Evolutionary conservation across 352 stramenopile genomes (phyloP), one percentile per base, ranked within the genome.

Genomic region (Pythium sp.): DNA sequence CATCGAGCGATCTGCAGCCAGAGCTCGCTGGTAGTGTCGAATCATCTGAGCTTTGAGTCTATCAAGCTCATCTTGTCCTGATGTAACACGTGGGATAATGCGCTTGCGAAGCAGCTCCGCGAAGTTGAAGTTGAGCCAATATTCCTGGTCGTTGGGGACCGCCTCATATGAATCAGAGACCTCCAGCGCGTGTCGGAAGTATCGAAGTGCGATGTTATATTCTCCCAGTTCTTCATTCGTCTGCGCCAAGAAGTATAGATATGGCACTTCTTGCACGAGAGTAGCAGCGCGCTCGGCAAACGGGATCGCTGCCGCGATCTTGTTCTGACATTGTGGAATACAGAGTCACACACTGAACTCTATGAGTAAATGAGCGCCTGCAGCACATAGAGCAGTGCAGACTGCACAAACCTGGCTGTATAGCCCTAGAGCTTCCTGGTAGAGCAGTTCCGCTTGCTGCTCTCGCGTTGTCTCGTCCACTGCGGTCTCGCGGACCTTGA

Each of bases 81-180:
- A 2, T 20, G 9, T 14, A 9, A 58, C 18, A 57, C 18, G 18
- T 15, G 54, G 63, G 12, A 68, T 65, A 9, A 60, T 43, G 24
- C 22, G 58, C 32, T 34, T 24, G 1, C 22, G 32, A 14, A 75
- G 51, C 9, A 72, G 26, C 26, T 72, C 60, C 28, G 70, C 65
- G n/a, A 70, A 70, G 28, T 69, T 43, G 20, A 69, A 65, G 38
- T 69, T 36, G 28, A 69, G 53, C 61, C 59, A 69, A 47, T 62
- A 64, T 11, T 26, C 34, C 18, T 61, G 54, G 9, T 69, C 41
- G 11, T 60, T 24, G 11, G 53, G 32, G 8, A 72, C 2, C 26
- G 5, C 41, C 8, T 14, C 41, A 18, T 11, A 38, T 3, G 7
- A 2, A 14, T 32, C 28, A 22, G 46, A 32, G 22, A 63, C 43